Evolutionary conservation across 2,329 filamentous ascomycete genomes (phyloP), one percentile per base, ranked within the genome.

Genomic region (Penicillium carneum): DNA sequence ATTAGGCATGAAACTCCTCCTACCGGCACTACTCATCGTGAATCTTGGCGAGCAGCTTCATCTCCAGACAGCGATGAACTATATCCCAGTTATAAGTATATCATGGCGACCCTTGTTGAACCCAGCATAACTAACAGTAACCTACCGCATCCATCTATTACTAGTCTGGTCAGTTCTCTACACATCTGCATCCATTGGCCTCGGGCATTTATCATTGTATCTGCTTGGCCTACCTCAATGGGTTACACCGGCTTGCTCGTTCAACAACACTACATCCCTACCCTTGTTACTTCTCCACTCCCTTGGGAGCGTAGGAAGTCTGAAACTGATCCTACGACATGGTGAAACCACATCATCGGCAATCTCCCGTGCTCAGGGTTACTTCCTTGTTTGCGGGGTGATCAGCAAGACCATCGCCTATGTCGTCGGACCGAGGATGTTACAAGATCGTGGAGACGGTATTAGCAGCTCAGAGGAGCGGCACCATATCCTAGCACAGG

Each of bases 11-110:
- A 49, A 49, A 12, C 14, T 49, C 20, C 47, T 49, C 14, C 14
- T 49, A 38, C 47, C 47, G 1, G 47, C 47, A n/a, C 33, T 49
- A 26, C 18, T 49, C 2, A 38, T 49, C 9, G 47, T 49, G 14
- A 33, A 26, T 36, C 33, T 49, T 8, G 47, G 47, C 1, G 33
- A 49, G 0, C 18, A 49, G 33, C 47, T 49, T 26, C 47, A 26
- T n/a, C 47, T 49, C 6, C 33, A 20, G 47, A 49, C 47, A 26
- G 33, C 33, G 33, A 49, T 38, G 20, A 38, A 49, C 33, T 49
- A 49, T 38, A n/a, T 49, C n/a, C 47, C 47, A 49, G 47, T 49
- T 2, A 49, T 49, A 49, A 26, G 47, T 49, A 49, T 36, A 49
- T 36, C 9, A 49, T 20, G 1, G 4, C 33, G 8, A 36, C 33